These are phyloP conservation scores for Cicer bijugum DNA, from an alignment of 306 rosid species.

Conservation along the genomic window DNA sequence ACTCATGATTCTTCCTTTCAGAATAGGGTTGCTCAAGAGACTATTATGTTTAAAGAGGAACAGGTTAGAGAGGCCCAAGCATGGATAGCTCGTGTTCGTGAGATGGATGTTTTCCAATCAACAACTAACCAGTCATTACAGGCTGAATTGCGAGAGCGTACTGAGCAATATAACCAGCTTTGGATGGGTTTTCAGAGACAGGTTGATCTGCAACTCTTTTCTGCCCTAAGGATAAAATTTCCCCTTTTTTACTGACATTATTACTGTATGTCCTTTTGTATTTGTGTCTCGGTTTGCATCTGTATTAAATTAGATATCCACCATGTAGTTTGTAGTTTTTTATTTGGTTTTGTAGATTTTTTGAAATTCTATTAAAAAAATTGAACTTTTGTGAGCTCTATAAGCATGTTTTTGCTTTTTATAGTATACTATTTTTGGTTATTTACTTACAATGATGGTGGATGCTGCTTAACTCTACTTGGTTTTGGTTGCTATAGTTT, in stretches of 20 bases:
- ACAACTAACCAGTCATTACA: conserved; percentile 78
- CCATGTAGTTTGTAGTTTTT: background rate
- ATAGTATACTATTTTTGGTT: background rate
- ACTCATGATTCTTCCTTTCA: conserved; percentile 56
- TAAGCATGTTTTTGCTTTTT: background rate
- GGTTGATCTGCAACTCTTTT: conserved; percentile 56
- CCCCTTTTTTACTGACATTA: background rate
- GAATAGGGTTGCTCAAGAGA: conserved; percentile 93
- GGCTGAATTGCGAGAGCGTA: conserved; percentile 88
- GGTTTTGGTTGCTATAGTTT: conserved; percentile 59
- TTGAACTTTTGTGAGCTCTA: conserved; percentile 5
- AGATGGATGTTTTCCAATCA: conserved; percentile 92
- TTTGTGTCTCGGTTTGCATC: background rate
- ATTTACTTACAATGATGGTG: conserved; percentile 9
- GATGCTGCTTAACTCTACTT: conserved; percentile 27
- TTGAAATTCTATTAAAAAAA: background rate
- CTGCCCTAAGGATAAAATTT: background rate
- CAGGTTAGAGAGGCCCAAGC: conserved; percentile 93
- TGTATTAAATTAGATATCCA: background rate
- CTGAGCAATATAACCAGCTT: conserved; percentile 92
- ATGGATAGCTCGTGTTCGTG: conserved; percentile 91
- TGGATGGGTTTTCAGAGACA: conserved; percentile 96
- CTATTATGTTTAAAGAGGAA: conserved; percentile 84
- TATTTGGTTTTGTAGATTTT: conserved; percentile 29
- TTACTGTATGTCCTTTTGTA: background rate